Evolutionary conservation across 768 basidiomycete species (phyloP).

Genomic region (Xerocomellus chrysenteron): DNA sequence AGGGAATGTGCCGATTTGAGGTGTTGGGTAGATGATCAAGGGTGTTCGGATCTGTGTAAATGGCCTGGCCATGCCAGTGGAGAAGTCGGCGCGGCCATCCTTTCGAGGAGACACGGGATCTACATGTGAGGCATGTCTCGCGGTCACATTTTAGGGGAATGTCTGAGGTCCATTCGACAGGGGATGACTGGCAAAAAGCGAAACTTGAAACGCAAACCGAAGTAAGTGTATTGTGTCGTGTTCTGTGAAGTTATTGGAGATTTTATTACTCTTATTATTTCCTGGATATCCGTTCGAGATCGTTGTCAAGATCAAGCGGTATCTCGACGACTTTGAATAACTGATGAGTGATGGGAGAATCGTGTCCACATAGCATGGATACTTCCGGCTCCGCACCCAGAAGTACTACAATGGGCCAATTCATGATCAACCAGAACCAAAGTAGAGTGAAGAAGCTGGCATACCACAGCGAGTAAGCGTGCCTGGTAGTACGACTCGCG

Average conservation of each 20-base stretch:
- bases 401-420: background rate
- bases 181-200: constrained; percentile 79
- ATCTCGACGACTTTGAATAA: constrained; percentile 45
- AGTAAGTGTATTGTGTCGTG: constrained; percentile 34
- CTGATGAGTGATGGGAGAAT: background rate
- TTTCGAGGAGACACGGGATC: constrained; percentile 77
- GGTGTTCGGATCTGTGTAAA: constrained; percentile 76
- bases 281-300: constrained; percentile 88
- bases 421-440: background rate
- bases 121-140: constrained; percentile 77
- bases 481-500: too few relatives aligned
- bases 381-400: background rate
- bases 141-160: background rate
- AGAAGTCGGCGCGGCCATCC: constrained; percentile 70
- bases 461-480: too few relatives aligned
- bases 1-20: background rate
- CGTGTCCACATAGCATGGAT: background rate
- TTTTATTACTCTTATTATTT: constrained; percentile 40
- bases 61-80: constrained; percentile 77
- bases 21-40: constrained; percentile 77
- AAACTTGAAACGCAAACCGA: constrained; percentile 87
- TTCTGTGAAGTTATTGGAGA: background rate
- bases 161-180: constrained; percentile 31
- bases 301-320: constrained; percentile 75
- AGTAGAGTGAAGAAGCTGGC: background rate